These are phyloP conservation scores for Apophysomyces ossiformis DNA, from an alignment of 371 early-diverging fungal genomes.

Conservation along the genomic window DNA sequence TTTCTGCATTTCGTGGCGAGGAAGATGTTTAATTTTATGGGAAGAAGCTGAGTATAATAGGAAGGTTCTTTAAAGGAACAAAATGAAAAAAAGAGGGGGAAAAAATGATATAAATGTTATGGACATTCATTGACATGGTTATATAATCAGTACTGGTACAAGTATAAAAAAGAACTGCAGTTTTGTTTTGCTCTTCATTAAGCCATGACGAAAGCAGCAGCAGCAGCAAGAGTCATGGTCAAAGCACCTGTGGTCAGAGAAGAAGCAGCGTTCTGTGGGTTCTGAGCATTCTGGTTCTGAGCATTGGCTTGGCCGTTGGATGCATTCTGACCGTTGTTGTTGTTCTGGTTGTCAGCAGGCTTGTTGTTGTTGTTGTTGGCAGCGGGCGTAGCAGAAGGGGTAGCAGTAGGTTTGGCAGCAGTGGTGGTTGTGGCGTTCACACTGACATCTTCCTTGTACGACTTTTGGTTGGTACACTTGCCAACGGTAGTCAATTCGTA, in stretches of 20 bases:
- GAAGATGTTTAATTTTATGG: not conserved
- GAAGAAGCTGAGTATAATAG: not conserved
- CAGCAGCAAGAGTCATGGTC: slow-evolving; percentile 4
- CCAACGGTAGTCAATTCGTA: slow-evolving; percentile 35
- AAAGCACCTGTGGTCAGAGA: slow-evolving; percentile 1
- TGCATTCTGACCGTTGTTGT: not conserved
- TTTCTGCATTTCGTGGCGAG: not conserved
- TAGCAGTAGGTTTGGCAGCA: slow-evolving; percentile 11
- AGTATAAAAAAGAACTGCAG: slow-evolving; percentile 18
- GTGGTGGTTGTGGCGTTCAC: slow-evolving; percentile 14
- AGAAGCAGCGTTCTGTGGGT: slow-evolving; percentile 1
- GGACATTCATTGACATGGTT: not conserved
- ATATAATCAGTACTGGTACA: not conserved
- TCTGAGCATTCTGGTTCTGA: not conserved
- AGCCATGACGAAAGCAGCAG: slow-evolving; percentile 19
- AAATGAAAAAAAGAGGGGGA: slow-evolving; percentile 18
- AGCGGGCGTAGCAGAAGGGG: slow-evolving; percentile 15
- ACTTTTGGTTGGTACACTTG: slow-evolving; percentile 27
- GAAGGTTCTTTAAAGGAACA: slow-evolving; percentile 20
- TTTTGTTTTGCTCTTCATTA: not conserved
- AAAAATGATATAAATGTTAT: not conserved
- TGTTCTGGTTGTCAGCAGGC: slow-evolving; percentile 3
- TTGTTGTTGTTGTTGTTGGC: slow-evolving; percentile 6
- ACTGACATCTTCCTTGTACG: slow-evolving; percentile 31
- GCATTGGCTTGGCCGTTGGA: not conserved